A percentile compares a stretch with the other conserved stretches of the same genome.
phyloP scores from a whole-genome alignment of 352 stramenopile species.

The Thalassiosira exigua region DNA sequence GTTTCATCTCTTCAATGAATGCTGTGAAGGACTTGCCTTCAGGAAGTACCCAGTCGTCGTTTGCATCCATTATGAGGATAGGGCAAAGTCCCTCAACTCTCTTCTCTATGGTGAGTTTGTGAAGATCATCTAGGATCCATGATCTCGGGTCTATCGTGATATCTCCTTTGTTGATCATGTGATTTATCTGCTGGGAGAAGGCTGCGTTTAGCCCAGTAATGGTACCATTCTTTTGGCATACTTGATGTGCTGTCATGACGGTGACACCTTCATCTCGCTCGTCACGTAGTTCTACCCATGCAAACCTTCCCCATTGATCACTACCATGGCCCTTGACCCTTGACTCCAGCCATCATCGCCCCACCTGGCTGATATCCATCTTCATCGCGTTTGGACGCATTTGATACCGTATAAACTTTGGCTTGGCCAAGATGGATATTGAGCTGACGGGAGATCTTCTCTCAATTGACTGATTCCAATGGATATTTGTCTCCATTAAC shows the following conservation, averaged over 20 bases:
- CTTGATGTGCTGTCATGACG: conserved; percentile 7
- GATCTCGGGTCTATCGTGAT: not conserved
- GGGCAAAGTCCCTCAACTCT: not conserved
- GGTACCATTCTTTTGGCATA: conserved; percentile 6
- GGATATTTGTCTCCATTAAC: conserved; percentile 11
- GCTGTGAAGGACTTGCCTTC: not conserved
- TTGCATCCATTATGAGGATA: conserved; percentile 32
- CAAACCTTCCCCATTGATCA: conserved; percentile 6
- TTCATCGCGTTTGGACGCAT: not conserved
- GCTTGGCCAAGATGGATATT: not conserved
- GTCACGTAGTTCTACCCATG: not conserved
- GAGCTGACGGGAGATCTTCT: not conserved
- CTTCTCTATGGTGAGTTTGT: not conserved
- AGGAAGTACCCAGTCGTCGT: conserved; percentile 9
- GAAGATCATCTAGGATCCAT: conserved; percentile 9
- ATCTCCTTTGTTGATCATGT: not conserved
- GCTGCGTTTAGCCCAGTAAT: not conserved
- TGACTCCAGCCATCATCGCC: not conserved
- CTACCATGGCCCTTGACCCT: not conserved
- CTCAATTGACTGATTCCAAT: not conserved
- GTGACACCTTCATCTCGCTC: conserved; percentile 8
- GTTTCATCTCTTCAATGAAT: conserved; percentile 10
- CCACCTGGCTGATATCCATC: conserved; percentile 17
- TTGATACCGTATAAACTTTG: not conserved
- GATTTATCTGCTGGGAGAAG: not conserved